Evolutionary conservation across 2,329 filamentous ascomycete genomes (phyloP), one percentile per base, ranked within the genome.

Genomic region (Paramyrothecium roridum): DNA sequence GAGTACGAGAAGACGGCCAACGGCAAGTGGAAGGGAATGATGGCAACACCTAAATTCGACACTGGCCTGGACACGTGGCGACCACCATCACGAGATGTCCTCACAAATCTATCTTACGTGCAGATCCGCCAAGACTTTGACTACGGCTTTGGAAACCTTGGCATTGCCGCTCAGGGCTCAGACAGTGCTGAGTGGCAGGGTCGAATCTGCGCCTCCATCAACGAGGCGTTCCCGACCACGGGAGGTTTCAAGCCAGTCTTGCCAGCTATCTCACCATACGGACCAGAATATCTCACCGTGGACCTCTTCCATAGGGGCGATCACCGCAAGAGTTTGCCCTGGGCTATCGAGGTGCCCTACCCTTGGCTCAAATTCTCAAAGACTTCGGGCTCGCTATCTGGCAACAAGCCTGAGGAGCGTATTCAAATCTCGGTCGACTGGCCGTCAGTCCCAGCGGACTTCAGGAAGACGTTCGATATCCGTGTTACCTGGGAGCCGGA

Each of bases 141-240:
- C 20, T 61, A 54, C 43, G 53, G 48, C 1, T 55, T 60, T 10
- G 82, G 82, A 0, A 76, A 80, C 37, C 70, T 85, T 58, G 80
- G 80, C 3, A 73, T 85, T 8, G 72, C 75, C 2, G 73, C 81
- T 10, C 79, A 84, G 63, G 77, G 75, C 10, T 78, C 72, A 55
- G 70, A 80, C 12, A 82, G 83, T 58, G 80, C 79, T 2, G 78
- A 77, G 3, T 73, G 82, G 2, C 80, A 81, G 1, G 80, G 81
- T 46, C 81, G 84, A 52, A 80, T 83, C 63, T 70, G 67, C 17
- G 82, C 76, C 66, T 80, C 85, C 60, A 71, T 61, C 55, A 77
- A 72, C 37, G 67, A 75, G 1, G 76, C 58, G 4, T 40, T 58
- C 52, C 59, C 59, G 7, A 61, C 56, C 13, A 45, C 23, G 8